Base-by-base conservation (phyloP, 768 basidiomycete species). In the Cystofilobasidium bisporidii region DNA sequence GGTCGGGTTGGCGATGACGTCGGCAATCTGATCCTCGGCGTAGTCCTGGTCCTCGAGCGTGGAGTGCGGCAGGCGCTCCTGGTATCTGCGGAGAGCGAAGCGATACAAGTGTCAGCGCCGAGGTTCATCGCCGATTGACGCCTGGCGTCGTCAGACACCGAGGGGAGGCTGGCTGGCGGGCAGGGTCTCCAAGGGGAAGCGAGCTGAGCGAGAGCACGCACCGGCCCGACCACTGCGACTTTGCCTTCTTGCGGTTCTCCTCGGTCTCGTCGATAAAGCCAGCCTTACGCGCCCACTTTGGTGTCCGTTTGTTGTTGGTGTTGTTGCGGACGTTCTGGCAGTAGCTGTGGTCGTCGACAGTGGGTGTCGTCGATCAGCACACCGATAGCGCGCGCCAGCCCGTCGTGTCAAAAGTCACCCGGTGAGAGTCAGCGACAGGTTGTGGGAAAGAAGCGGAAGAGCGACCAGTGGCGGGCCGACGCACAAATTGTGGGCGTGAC, bases 271-370 rank as follows among this genome's bases (percentile, higher is more conserved):
- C 85, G 70, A 97, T 85, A 55, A 97, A 87, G 45, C 93, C 93
- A 76, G 90, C 90, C 61, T 73, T 74, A 77, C 88, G 81, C 0
- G 87, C 87, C 93, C 93, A 97, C 78, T 96, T 93, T 24, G 93
- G 93, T n/a, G 93, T 96, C 53, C 93, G 85, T 18, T 82, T 81
- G 75, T 88, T 83, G 72, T 85, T 93, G 81, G 93, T 90, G 57
- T 97, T 97, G 79, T 96, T 97, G 65, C 93, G 82, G 71, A 97
- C 85, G 78, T 96, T 96, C 86, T 97, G 75, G 60, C 77, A 73
- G 70, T 77, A 77, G 71, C 64, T 65, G 64, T n/a, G 15, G 20
- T 12, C 41, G 75, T 75, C 65, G 73, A 72, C 40, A 24, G 33
- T 28, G 26, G 24, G 22, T 50, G 40, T 43, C 40, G 22, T 24